Base-by-base conservation (phyloP, 108 stramenopile species). In the Fragilariopsis cylindrus region DNA sequence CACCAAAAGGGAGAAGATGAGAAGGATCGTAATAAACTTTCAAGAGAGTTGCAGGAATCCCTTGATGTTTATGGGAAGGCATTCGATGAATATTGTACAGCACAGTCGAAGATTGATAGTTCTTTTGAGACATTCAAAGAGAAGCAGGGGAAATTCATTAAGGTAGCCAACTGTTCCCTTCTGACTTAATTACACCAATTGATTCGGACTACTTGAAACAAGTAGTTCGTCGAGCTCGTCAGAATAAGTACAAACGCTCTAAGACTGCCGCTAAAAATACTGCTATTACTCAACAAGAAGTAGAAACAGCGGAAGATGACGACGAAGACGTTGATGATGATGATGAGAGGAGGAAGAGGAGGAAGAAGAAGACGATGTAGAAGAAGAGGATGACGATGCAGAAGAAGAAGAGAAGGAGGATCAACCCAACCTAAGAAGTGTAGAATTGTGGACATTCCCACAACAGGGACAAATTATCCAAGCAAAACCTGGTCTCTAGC, bases 41-140 rank as follows among this genome's bases (percentile, higher is more conserved):
- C 88, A 44, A 78, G 83, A 48, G 87, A 87, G 19, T 76, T 89
- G 3, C 84, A 88, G 72, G 86, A 87, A 50, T 64, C 73, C 2
- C 40, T 87, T 40, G 85, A 73, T 49, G 84, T 84, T 43, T 91
- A 85, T 65, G 77, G 87, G 1, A 65, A 55, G 41, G 81, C 81
- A 1, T 90, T 87, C 69, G 94, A 95, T 78, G 85, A 86, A 57
- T 95, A 88, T 88, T 82, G 81, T 53, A 58, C 78, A 44, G 84
- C 88, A 1, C 84, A 90, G 71, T 80, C 75, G 63, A 78, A 77
- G 44, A 74, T 87, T 43, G 81, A 79, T 43, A 67, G 69, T 21
- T 58, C 56, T 3, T 94, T 87, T 72, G 79, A 85, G 54, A 49
- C 76, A 5, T 78, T 72, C 12, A 68, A 74, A 43, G 88, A 90